These are phyloP conservation scores for Sorghum bicolor DNA, from an alignment of 176 grass and related monocot genomes.

Conservation along the genomic window Sorghum_bicolor_NCBIv3 NC_012871.2:60933501-60934000, in stretches of 20 bases:
- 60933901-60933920: too few relatives aligned
- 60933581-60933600: not conserved
- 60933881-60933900: too few relatives aligned
- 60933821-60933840: too few relatives aligned
- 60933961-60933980: too few relatives aligned
- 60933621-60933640: conserved; percentile 12
- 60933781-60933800: too few relatives aligned
- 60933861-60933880: too few relatives aligned
- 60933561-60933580: not conserved
- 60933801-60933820: too few relatives aligned
- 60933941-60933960: too few relatives aligned
- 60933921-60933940: too few relatives aligned
- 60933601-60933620: not conserved
- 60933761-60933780: too few relatives aligned
- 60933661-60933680: not conserved
- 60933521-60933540: not conserved
- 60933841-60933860: too few relatives aligned
- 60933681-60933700: not conserved
- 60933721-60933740: not conserved
- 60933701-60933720: not conserved
- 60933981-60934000: too few relatives aligned
- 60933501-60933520: not conserved
- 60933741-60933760: conserved; percentile 12
- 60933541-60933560: not conserved
- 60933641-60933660: not conserved